A percentile compares a stretch with the other conserved stretches of the same genome.
phyloP scores from a whole-genome alignment of 257 asterid species.

The Catharanthus roseus region DNA sequence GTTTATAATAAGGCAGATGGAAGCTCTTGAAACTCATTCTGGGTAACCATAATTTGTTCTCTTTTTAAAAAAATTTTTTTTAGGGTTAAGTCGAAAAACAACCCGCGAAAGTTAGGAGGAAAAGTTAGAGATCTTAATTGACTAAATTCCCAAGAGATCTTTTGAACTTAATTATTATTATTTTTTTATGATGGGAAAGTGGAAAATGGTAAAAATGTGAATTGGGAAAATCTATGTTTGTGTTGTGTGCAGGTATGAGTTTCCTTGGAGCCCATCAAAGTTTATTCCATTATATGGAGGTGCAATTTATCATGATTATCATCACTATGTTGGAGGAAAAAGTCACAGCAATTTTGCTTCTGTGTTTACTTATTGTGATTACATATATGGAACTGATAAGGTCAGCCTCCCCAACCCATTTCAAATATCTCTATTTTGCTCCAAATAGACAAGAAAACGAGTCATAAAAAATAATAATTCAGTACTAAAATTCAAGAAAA shows the following conservation, averaged over 20 bases:
- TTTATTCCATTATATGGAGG: conserved; percentile 80
- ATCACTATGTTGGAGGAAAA: conserved; percentile 64
- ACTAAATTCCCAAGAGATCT: too few species aligned
- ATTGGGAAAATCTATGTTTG: not conserved
- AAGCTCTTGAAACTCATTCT: conserved; percentile 65
- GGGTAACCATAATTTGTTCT: conserved; percentile 29
- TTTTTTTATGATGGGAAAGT: too few species aligned
- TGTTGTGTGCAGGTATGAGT: conserved; percentile 63
- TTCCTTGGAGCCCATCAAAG: conserved; percentile 74
- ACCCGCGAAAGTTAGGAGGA: too few species aligned
- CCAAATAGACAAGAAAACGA: too few species aligned
- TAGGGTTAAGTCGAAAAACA: too few species aligned
- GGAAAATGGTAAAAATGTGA: too few species aligned
- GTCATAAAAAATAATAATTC: too few species aligned
- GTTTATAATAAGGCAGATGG: conserved; percentile 57
- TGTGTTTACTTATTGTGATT: conserved; percentile 73
- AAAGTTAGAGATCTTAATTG: too few species aligned
- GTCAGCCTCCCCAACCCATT: conserved; percentile 24
- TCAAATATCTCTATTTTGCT: not conserved
- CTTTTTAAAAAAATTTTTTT: too few species aligned
- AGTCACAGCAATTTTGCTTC: conserved; percentile 78
- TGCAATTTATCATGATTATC: conserved; percentile 70
- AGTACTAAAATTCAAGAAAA: too few species aligned
- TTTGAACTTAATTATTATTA: too few species aligned
- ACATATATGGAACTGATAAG: conserved; percentile 71